These are phyloP conservation scores for Beauveria bassiana DNA, from an alignment of 2,329 filamentous ascomycete genomes.

Conservation along the genomic window DNA sequence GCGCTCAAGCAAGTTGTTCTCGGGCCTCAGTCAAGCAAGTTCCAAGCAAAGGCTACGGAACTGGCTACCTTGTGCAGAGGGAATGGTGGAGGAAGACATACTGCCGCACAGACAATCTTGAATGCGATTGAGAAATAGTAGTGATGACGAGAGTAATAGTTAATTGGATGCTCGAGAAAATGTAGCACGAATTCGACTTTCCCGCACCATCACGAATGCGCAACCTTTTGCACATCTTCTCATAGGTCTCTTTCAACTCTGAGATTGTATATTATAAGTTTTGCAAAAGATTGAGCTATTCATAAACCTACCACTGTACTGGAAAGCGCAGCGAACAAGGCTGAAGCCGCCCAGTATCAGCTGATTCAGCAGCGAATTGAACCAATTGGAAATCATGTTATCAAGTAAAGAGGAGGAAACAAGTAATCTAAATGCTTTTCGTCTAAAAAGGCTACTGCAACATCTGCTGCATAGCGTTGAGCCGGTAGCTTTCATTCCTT, in stretches of 20 bases:
- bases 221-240: no score
- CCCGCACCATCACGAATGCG: no score
- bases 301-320: no score
- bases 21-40: not conserved
- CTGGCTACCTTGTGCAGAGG: not conserved
- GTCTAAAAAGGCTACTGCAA: not conserved
- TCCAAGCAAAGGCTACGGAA: not conserved
- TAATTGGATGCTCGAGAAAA: not conserved
- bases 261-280: fast-evolving
- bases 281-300: no score
- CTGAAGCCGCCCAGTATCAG: no score
- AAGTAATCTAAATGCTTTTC: no score
- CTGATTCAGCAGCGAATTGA: no score
- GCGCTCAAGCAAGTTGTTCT: not conserved
- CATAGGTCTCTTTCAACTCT: no score
- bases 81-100: not conserved
- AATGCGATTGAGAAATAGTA: slow-evolving; percentile 10
- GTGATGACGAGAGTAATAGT: not conserved
- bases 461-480: slow-evolving; percentile 25
- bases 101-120: not conserved
- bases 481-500: slow-evolving; percentile 20
- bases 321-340: no score
- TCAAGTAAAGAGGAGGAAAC: not conserved
- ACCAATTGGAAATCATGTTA: not conserved
- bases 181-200: no score